Evolutionary conservation across 2,329 filamentous ascomycete species (phyloP).

Genomic region (Trichoderma sp.): DNA sequence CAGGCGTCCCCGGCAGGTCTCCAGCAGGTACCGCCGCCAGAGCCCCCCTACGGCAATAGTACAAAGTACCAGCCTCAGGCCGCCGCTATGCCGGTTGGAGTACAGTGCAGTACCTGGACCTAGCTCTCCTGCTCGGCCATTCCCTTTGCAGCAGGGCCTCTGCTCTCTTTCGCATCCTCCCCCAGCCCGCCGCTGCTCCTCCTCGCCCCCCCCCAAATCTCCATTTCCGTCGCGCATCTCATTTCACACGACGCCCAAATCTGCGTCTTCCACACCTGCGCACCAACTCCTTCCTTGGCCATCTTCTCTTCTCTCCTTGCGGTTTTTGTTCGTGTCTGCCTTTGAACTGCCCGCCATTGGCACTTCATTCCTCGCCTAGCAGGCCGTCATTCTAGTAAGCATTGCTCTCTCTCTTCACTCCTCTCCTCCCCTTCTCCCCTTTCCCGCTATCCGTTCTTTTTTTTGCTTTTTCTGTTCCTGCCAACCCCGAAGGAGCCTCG

Average conservation of each 20-base stretch:
- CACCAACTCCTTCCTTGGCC: constrained; percentile 29
- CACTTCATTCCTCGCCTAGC: constrained; percentile 29
- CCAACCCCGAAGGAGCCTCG: background rate
- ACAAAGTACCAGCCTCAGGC: constrained; percentile 8
- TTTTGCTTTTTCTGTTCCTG: constrained; percentile 15
- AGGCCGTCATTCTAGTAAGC: constrained; percentile 27
- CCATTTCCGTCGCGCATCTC: constrained; percentile 29
- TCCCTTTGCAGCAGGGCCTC: constrained; percentile 9
- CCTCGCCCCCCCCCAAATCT: constrained; percentile 26
- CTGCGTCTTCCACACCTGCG: constrained; percentile 25
- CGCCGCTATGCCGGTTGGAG: too few species aligned
- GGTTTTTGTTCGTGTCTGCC: constrained; percentile 30
- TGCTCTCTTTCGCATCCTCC: constrained; percentile 23
- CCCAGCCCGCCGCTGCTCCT: constrained; percentile 28
- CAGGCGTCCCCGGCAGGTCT: constrained; percentile 1
- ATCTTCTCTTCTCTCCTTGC: constrained; percentile 30
- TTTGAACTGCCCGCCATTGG: constrained; percentile 29
- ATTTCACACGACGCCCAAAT: constrained; percentile 28
- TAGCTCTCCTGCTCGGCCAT: constrained; percentile 24
- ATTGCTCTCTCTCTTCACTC: background rate
- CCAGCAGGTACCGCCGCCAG: background rate
- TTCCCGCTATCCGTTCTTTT: background rate
- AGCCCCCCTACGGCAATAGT: constrained; percentile 22
- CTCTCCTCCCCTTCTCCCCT: constrained; percentile 11
- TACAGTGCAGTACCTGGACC: too few species aligned